Base-by-base conservation (phyloP, 2,329 filamentous ascomycete genomes). In the Aspergillus alliaceus region DNA sequence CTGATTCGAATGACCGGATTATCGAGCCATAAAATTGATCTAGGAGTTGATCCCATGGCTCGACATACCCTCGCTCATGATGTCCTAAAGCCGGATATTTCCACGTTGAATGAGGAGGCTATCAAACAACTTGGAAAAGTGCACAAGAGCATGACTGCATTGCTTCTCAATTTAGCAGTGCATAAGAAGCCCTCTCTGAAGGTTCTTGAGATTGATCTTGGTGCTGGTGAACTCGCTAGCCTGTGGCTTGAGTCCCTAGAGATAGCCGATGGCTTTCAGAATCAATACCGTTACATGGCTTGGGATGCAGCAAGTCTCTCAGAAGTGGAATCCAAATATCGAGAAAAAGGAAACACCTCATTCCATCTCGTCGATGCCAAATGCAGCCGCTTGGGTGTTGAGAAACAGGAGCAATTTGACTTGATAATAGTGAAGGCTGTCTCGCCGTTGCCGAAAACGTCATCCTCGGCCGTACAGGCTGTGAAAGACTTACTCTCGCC, bases 201-300 rank as follows among this genome's bases (percentile, higher is more conserved):
- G 24, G 31, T 57, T 18, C 31, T 57, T n/a, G 55, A 57, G 35
- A 29, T 57, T 15, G 46, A 57, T 25, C 2, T 57, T 6, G 51
- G 44, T 24, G 35, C 50, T 6, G 51, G 49, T 6, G 49, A 49
- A 5, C 32, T 27, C 3, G 31, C 6, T 1, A 55, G 52, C 27
- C 49, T 32, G 31, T 58, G 53, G 52, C 31, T 58, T 32, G 32
- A 58, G 8, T 35, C 31, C 2, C 24, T 29, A 15, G 34, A 12
- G 2, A 12, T 22, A 6, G 18, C 18, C 11, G 25, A 15, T 20
- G n/a, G 22, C 2, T 34, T 32, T 4, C 20, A 22, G 6, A 11
- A 39, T 20, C 29, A 15, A 40, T 58, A 52, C 22, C 34, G 56
- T 20, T 58, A 25, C n/a, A n/a, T 58, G 35, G 52, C 48, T 9